phyloP scores from a whole-genome alignment of 805 yeast genomes.

The Kuraishia capsulata region DNA sequence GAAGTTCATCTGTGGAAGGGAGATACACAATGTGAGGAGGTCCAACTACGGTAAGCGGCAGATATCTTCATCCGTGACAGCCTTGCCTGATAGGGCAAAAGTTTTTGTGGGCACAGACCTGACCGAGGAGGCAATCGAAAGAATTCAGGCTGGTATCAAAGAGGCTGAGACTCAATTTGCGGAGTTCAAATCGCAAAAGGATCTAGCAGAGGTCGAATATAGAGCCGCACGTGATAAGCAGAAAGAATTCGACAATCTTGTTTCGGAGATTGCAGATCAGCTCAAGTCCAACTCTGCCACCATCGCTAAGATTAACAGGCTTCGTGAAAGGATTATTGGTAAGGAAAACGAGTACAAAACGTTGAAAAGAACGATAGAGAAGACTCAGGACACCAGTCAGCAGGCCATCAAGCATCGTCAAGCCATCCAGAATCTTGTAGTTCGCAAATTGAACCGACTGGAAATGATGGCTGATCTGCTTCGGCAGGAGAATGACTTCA shows the following conservation, averaged over 20 bases:
- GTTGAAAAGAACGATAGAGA: background rate
- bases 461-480: slow-evolving; percentile 12
- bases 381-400: background rate
- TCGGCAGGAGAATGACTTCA: slow-evolving; percentile 14
- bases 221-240: slow-evolving; percentile 1
- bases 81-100: slow-evolving; percentile 13
- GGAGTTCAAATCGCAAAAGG: slow-evolving; percentile 2
- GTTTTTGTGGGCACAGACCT: slow-evolving; percentile 18
- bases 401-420: slow-evolving; percentile 17
- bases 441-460: slow-evolving; percentile 15
- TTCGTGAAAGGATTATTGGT: background rate
- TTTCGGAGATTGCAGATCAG: slow-evolving; percentile 10
- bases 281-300: background rate
- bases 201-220: slow-evolving; percentile 9
- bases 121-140: background rate
- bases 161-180: slow-evolving; percentile 1
- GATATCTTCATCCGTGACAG: slow-evolving; percentile 32
- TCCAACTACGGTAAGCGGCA: slow-evolving; percentile 63
- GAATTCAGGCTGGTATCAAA: slow-evolving; percentile 4
- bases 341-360: background rate
- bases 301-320: background rate
- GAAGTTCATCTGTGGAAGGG: slow-evolving; percentile 53
- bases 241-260: slow-evolving; percentile 30
- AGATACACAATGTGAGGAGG: slow-evolving; percentile 36
- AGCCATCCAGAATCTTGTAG: slow-evolving; percentile 13